A percentile compares a stretch with the other conserved stretches of the same genome.
These are phyloP conservation scores for Aegilops sharonensis DNA, from an alignment of 176 grass and related monocot species.

Conservation along the genomic window DNA sequence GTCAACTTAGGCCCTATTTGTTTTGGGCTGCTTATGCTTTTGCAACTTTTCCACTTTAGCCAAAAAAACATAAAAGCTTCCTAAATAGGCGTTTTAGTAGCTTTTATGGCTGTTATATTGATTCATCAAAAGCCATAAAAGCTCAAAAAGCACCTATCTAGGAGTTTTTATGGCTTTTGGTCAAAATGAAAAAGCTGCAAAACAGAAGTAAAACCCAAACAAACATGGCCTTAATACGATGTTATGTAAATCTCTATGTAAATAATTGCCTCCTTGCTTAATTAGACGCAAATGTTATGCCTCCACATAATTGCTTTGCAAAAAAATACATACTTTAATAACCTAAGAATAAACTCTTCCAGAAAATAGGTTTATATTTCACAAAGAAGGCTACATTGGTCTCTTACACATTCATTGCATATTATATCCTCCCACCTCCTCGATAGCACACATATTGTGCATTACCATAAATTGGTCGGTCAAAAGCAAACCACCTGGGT, in stretches of 20 bases:
- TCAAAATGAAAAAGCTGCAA: too few species aligned
- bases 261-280: background rate
- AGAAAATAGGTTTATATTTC: background rate
- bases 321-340: background rate
- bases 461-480: background rate
- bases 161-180: too few species aligned
- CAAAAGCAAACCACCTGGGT: background rate
- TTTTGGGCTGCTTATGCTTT: too few species aligned
- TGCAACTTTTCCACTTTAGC: too few species aligned
- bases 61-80: too few species aligned
- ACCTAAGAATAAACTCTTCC: background rate
- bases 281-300: background rate
- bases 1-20: background rate
- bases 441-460: background rate
- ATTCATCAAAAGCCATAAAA: too few species aligned
- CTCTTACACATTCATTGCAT: background rate
- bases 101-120: too few species aligned
- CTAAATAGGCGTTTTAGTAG: too few species aligned
- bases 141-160: too few species aligned
- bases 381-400: background rate
- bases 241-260: background rate
- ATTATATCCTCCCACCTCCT: background rate
- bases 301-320: background rate
- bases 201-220: too few species aligned
- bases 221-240: too few species aligned